phyloP scores from a whole-genome alignment of 192 early-diverging fungal species.

The Coemansia sp. region DNA sequence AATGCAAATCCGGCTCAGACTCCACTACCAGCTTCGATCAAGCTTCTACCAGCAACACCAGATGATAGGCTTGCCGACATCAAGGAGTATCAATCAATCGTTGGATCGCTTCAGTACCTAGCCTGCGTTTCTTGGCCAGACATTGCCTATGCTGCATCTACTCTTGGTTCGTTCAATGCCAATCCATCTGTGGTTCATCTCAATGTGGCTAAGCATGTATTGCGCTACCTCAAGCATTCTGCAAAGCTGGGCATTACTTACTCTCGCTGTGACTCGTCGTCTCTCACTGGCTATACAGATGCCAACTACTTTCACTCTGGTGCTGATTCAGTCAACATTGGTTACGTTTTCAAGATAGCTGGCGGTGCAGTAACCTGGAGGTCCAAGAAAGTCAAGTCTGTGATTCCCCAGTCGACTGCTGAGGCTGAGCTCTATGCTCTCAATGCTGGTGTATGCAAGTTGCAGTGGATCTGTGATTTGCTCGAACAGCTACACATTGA shows the following conservation, averaged over 20 bases:
- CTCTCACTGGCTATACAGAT: background rate
- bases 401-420: background rate
- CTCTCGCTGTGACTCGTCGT: background rate
- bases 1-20: no score
- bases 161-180: background rate
- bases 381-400: background rate
- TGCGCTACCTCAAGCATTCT: no score
- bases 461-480: background rate
- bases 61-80: background rate
- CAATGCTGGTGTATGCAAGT: background rate
- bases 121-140: background rate
- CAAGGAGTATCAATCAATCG: background rate
- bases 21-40: no score
- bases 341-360: background rate
- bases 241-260: background rate
- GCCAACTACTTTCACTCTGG: background rate
- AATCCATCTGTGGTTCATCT: background rate
- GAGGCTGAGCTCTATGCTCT: background rate
- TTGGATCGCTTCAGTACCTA: background rate
- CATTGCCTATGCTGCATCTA: background rate
- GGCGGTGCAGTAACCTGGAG: background rate
- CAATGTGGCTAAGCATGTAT: background rate
- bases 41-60: background rate
- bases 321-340: background rate
- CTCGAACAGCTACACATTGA: background rate